Percentiles rank a stretch among this genome's conserved stretches.
Conservation (phyloP, 2,329 filamentous ascomycete genomes). For the Capronia epimyces region DNA sequence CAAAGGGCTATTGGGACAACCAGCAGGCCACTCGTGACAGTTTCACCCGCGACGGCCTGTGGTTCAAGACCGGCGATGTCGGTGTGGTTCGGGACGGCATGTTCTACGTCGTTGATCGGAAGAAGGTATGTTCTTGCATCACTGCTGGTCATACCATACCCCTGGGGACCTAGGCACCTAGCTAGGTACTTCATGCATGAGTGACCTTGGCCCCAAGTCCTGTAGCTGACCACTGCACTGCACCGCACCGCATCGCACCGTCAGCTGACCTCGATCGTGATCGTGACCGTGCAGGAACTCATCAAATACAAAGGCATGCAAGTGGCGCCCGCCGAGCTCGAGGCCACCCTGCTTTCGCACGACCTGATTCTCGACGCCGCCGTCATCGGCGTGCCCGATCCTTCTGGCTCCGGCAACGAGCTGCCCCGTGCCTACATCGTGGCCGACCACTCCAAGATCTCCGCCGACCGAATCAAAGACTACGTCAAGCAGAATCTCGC, state of each 20-base stretch:
- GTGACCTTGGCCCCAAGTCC: too few relatives aligned
- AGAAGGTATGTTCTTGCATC: slow-evolving; percentile 49
- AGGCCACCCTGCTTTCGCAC: slow-evolving; percentile 42
- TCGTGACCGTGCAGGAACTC: slow-evolving; percentile 35
- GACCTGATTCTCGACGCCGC: slow-evolving; percentile 41
- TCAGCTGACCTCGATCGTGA: neutral
- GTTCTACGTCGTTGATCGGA: slow-evolving; percentile 83
- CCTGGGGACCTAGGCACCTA: too few relatives aligned
- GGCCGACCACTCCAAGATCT: slow-evolving; percentile 28
- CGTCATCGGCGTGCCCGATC: slow-evolving; percentile 41
- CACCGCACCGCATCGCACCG: too few relatives aligned
- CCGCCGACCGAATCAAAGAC: slow-evolving; percentile 34
- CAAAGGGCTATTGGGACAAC: slow-evolving; percentile 33
- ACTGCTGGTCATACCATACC: neutral
- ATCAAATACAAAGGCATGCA: slow-evolving; percentile 53
- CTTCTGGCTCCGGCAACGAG: slow-evolving; percentile 35
- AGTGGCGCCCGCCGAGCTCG: slow-evolving; percentile 47
- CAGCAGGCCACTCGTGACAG: slow-evolving; percentile 23
- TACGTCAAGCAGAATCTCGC: slow-evolving; percentile 32
- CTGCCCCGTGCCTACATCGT: slow-evolving; percentile 43
- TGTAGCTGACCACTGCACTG: too few relatives aligned
- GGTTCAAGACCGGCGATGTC: slow-evolving; percentile 86
- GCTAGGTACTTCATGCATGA: too few relatives aligned
- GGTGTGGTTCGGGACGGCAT: slow-evolving; percentile 72
- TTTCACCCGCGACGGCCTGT: slow-evolving; percentile 56